Conservation (phyloP, 495 filamentous ascomycete species). For the Xanthoparmelia taractica region DNA sequence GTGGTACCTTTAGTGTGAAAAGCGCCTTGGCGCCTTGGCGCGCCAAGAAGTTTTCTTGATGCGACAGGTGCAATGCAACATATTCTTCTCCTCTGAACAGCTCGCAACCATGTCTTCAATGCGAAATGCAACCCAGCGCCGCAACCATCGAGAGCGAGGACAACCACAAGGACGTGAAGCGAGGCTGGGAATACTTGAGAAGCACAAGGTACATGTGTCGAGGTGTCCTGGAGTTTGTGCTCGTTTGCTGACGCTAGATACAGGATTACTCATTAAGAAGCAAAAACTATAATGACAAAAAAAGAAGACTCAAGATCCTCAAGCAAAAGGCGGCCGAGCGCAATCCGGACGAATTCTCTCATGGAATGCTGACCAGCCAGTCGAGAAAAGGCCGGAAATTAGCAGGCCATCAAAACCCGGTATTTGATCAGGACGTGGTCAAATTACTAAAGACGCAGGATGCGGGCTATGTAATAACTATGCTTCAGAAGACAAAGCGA, state of each 20-base stretch:
- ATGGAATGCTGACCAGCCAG: slow-evolving; percentile 70
- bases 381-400: slow-evolving; percentile 55
- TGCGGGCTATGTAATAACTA: slow-evolving; percentile 72
- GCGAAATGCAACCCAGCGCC: slow-evolving; percentile 68
- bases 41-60: too few relatives aligned
- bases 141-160: slow-evolving; percentile 77
- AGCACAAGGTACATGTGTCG: slow-evolving; percentile 60
- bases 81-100: too few relatives aligned
- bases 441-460: slow-evolving; percentile 95
- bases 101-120: slow-evolving; percentile 60
- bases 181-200: slow-evolving; percentile 80
- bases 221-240: not conserved
- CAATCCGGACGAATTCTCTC: slow-evolving; percentile 96
- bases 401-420: slow-evolving; percentile 44
- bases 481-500: slow-evolving; percentile 50
- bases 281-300: slow-evolving; percentile 79
- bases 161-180: slow-evolving; percentile 67
- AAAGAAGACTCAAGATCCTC: slow-evolving; percentile 67
- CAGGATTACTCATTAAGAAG: slow-evolving; percentile 90
- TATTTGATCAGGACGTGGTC: slow-evolving; percentile 59
- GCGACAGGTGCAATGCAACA: too few relatives aligned
- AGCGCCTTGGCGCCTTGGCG: not conserved
- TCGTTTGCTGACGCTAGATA: slow-evolving; percentile 18
- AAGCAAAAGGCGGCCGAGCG: slow-evolving; percentile 73
- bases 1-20: not conserved